Evolutionary conservation across 106 monocot genomes (phyloP), one percentile per base, ranked within the genome.

Genomic region (Dioscorea alata): DNA sequence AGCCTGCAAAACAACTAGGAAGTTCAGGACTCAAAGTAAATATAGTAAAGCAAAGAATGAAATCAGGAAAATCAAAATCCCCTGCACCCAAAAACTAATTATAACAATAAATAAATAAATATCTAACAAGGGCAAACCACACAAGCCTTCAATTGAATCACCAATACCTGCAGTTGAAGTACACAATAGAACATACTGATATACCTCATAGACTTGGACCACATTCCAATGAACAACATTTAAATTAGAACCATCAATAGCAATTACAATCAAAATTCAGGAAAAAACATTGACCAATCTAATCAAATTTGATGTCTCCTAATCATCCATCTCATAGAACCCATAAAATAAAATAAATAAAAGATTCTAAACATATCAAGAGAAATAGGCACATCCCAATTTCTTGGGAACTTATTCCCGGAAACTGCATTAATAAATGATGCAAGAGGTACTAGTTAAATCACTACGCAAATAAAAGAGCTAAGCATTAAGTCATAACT

Each of bases 131-230:
- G 8, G 34, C 32, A 68, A 68, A 68, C 72, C 21, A 78, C 59
- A 64, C 31, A 8, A 48, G 64, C 19, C 64, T 33, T 69, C 56
- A 34, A 67, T 48, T 67, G 56, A 20, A 61, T 49, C 67, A 6
- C 66, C 33, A 67, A 59, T 21, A 61, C 72, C 73, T 78, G 78
- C 71, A 67, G 23, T 67, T 73, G 21, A 66, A 67, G 48, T 33
- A 50, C 13, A 19, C 5, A 24, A 33, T 13, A 67, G 15, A 52
- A 4, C 23, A 53, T 13, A 4, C 61, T 9, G 16, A 32, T 9
- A 6, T 62, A 4, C 23, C 18, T 14, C 16, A 62, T 13, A 62
- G 9, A 31, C 13, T 61, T 62, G 42, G 42, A 42, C 42, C 42
- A 42, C 42, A 62, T 6, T 33, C 16, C 18, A 33, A 6, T 13